A percentile compares a stretch with the other conserved stretches of the same genome.
Evolutionary conservation across 148 eudicot genomes (phyloP).

Genomic region (Agrostemma githago): DNA sequence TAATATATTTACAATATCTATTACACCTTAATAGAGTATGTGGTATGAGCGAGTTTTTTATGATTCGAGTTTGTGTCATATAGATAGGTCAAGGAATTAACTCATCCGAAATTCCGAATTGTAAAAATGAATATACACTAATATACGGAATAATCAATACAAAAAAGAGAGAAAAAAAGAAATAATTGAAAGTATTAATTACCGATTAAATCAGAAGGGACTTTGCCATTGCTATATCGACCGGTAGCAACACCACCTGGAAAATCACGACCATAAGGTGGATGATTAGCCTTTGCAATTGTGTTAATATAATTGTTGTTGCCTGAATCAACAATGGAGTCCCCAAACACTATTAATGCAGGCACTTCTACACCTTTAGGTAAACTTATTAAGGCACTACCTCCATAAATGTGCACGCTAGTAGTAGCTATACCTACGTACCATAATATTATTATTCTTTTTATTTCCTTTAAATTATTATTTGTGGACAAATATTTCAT

Average conservation of each 20-base stretch:
- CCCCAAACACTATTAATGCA: conserved; percentile 67
- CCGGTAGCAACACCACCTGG: conserved; percentile 26
- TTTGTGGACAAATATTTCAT: conserved; percentile 11
- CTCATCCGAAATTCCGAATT: not conserved
- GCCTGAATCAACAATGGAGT: conserved; percentile 70
- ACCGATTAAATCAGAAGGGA: conserved; percentile 13
- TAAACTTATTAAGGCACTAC: not conserved
- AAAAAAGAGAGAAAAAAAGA: not conserved
- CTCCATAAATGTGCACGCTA: not conserved
- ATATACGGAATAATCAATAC: too few relatives aligned
- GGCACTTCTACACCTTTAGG: conserved; percentile 24
- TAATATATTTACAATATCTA: too few relatives aligned
- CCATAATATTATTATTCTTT: conserved; percentile 12
- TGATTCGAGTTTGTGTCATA: too few relatives aligned
- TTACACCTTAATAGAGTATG: too few relatives aligned
- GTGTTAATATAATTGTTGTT: conserved; percentile 60
- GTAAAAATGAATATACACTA: not conserved
- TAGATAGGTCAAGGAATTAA: too few relatives aligned
- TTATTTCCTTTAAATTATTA: not conserved
- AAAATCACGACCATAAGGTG: conserved; percentile 46
- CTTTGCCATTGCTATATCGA: conserved; percentile 35
- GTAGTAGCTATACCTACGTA: conserved; percentile 5
- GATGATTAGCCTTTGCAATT: conserved; percentile 44
- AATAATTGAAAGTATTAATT: not conserved
- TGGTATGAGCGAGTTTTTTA: too few relatives aligned